Evolutionary conservation across 208 protist genomes (phyloP), one percentile per base, ranked within the genome.

Genomic region (Acanthamoeba polyphaga): DNA sequence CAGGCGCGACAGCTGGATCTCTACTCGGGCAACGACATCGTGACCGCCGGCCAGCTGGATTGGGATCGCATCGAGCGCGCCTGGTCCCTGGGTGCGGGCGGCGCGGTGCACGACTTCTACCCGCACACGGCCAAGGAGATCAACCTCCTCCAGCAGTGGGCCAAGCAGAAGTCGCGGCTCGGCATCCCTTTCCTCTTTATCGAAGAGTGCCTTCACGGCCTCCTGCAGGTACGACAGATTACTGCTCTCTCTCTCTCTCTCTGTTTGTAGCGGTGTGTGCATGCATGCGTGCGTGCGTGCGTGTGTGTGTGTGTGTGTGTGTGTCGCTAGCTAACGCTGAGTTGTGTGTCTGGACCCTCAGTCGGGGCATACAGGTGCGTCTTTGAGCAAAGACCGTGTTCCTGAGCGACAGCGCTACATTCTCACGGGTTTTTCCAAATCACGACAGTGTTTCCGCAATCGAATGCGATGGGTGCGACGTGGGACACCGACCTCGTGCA

Each of bases 41-140:
- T 80, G 13, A 80, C 70, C 70, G 32, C 7, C 24, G 70, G 70
- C 29, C 24, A 49, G 70, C 70, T 80, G 9, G 70, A 80, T 34
- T 80, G 29, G 29, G 29, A 34, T 5, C 9, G 15, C 2, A 80
- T 80, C 38, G 29, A 80, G 32, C 1, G 6, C 15, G 34, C 38
- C 32, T 80, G 70, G 70, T 19, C 34, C 70, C 29, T 38, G 34
- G 46, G 46, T 49, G 46, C 6, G 46, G 72, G 72, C 32, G 72
- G 72, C 0, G 72, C 72, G 9, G 72, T 80, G 72, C 72, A 80
- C 38, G 72, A 80, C 72, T 80, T 80, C n/a, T 80, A 80, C n/a
- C 34, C 72, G 29, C 72, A 51, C 72, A 24, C 32, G 12, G 72
- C 72, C 34, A 38, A 51, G 13, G 72, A 80, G 72, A 51, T 51